Evolutionary conservation across 2,329 filamentous ascomycete species (phyloP), one percentile per base, ranked within the genome.

Genomic region (Diplodia mutila): DNA sequence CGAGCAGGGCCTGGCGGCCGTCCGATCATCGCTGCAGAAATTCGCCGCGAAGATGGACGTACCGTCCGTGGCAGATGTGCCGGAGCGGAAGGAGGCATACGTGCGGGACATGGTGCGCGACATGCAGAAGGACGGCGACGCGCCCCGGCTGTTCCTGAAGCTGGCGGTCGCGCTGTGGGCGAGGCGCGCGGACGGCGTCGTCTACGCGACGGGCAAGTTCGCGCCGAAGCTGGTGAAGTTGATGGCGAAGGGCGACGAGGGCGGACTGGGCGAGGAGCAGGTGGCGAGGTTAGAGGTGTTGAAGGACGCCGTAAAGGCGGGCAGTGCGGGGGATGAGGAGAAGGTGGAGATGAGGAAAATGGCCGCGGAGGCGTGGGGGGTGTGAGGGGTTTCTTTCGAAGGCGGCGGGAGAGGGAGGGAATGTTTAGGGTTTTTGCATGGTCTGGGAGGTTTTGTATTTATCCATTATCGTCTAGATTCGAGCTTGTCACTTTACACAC

Each of bases 151-250:
- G 5, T 81, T 81, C 64, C 69, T 80, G 52, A 77, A 74, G 25
- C 67, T 79, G 27, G 69, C 80, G 0, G 69, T 80, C 25, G 69
- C 80, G 1, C 69, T 80, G 4, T 71, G 74, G 39, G 76, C 78
- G 6, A 73, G 69, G 53, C 67, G 75, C 18, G 61, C 73, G 9
- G 69, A 70, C 23, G 79, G 78, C 18, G 69, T 81, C 0, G 71
- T 81, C 21, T 80, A 80, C 66, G 78, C 78, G 11, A 80, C 78
- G 46, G 79, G 78, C 8, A 79, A 79, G 69, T 80, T 78, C 68
- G 77, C 78, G 49, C 79, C 79, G 1, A 80, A 77, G 69, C 57
- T 81, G 61, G 67, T 81, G 54, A 80, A 77, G 68, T 69, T 74
- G 63, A 66, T 80, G 34, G 18, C 42, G 7, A 79, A 77, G 66